phyloP scores from a whole-genome alignment of 495 filamentous ascomycete genomes.

The Xylaria palmicola region DNA sequence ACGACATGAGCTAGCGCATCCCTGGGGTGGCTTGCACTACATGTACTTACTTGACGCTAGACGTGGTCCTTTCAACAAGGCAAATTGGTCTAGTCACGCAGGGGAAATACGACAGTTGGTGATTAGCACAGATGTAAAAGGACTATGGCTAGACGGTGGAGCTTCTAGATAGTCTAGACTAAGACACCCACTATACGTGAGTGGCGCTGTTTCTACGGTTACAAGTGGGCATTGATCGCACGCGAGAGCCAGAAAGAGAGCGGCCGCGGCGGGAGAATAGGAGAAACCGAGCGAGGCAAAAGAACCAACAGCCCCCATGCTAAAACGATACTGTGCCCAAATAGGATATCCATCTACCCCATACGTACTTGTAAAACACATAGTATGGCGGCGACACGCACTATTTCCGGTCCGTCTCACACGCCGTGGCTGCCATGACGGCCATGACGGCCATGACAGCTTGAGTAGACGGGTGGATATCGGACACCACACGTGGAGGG shows the following conservation, averaged over 20 bases:
- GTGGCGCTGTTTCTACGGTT: neutral
- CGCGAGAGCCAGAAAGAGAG: neutral
- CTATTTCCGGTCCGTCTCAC: slow-evolving; percentile 3
- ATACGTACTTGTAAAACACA: slow-evolving; percentile 2
- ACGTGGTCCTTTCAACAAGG: neutral
- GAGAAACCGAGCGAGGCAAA: neutral
- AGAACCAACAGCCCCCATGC: too few species aligned
- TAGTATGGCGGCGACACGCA: neutral
- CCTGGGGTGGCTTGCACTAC: neutral
- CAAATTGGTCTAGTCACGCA: neutral
- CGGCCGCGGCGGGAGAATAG: neutral
- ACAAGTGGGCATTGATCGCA: neutral
- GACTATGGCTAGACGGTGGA: too few species aligned
- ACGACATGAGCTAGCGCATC: slow-evolving; percentile 1
- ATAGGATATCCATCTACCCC: too few species aligned
- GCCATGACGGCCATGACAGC: too few species aligned
- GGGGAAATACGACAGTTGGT: neutral
- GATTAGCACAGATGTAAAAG: too few species aligned
- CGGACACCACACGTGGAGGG: too few species aligned
- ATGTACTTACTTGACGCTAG: neutral
- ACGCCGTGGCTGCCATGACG: neutral
- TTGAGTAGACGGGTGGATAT: too few species aligned
- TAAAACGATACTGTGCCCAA: too few species aligned
- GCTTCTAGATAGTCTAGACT: too few species aligned
- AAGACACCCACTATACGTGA: neutral